These are phyloP conservation scores for Ogataea hybrid DNA, from an alignment of 1,139 yeast genomes.

Conservation along the genomic window DNA sequence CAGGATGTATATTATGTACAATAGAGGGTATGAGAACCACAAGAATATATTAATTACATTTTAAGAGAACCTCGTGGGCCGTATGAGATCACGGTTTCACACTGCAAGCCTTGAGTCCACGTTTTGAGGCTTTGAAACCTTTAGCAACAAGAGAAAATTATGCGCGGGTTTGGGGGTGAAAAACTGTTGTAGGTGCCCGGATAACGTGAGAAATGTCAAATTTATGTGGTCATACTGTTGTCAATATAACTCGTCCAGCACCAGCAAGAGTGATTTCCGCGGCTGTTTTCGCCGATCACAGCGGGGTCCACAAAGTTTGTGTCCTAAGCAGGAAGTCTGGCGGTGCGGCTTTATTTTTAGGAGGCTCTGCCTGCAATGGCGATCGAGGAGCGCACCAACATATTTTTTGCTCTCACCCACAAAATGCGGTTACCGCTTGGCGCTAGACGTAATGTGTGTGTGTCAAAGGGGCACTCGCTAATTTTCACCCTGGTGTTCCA, in stretches of 20 bases:
- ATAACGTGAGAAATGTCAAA: too few species aligned
- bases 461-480: neutral
- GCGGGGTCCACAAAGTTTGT: neutral
- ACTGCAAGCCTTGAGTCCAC: conserved; percentile 1
- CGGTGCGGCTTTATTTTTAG: conserved; percentile 1
- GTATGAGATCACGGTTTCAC: conserved; percentile 1
- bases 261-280: too few species aligned
- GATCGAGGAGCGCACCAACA: neutral
- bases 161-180: too few species aligned
- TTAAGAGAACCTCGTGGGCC: neutral
- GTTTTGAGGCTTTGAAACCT: too few species aligned
- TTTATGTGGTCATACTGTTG: too few species aligned
- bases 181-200: too few species aligned
- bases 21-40: neutral
- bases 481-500: neutral
- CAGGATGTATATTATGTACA: conserved; percentile 6
- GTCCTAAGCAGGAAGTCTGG: conserved; percentile 3
- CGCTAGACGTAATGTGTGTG: too few species aligned
- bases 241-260: too few species aligned
- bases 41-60: neutral
- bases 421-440: too few species aligned
- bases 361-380: neutral
- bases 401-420: too few species aligned
- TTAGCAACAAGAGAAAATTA: too few species aligned
- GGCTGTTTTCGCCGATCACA: neutral